Evolutionary conservation across 2,329 filamentous ascomycete species (phyloP).

Genomic region (Huntiella abstrusa): DNA sequence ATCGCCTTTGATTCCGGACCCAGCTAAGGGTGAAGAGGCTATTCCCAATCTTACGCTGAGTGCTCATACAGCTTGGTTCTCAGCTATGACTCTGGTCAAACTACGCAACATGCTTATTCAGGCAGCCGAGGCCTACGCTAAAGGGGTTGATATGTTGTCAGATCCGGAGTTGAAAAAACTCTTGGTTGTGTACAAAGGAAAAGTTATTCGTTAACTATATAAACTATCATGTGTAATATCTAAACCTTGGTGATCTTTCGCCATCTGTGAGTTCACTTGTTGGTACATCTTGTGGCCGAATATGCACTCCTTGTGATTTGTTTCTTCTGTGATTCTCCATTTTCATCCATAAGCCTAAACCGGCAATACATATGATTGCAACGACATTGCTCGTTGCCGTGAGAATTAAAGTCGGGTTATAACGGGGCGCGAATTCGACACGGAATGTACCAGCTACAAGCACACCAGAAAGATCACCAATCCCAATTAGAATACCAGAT

Average conservation of each 20-base stretch:
- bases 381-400: constrained; percentile 24
- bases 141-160: constrained; percentile 1
- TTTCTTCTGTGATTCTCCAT: constrained; percentile 23
- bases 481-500: constrained; percentile 23
- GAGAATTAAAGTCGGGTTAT: constrained; percentile 25
- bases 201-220: constrained; percentile 1
- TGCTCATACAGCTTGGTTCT: constrained; percentile 8
- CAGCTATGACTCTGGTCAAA: constrained; percentile 1
- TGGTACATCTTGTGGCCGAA: constrained; percentile 21
- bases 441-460: constrained; percentile 25
- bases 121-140: constrained; percentile 1
- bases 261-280: constrained; percentile 22
- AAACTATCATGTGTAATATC: constrained; percentile 16
- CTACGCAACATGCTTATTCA: constrained; percentile 3
- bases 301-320: constrained; percentile 18
- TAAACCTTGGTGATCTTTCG: constrained; percentile 20
- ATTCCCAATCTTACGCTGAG: constrained; percentile 7
- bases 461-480: constrained; percentile 30
- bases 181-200: constrained; percentile 5
- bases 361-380: constrained; percentile 21
- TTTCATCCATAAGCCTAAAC: constrained; percentile 27
- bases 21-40: background rate
- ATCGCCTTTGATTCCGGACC: constrained; percentile 7
- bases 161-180: background rate
- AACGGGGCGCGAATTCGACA: constrained; percentile 29